These are phyloP conservation scores for Corchorus olitorius DNA, from an alignment of 345 rosid genomes.

Conservation along the genomic window DNA sequence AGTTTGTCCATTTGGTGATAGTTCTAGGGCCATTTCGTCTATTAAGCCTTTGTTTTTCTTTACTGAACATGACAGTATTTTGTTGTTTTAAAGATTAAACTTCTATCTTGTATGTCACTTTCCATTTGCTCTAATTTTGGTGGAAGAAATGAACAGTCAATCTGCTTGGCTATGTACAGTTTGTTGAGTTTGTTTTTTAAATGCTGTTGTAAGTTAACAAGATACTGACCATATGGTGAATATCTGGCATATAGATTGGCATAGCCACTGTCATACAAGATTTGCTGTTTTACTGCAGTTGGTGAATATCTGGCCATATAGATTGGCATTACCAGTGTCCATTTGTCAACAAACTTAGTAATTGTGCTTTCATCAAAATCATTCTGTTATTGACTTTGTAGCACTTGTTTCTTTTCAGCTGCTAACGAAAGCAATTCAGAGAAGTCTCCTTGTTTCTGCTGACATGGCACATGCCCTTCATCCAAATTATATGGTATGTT, in stretches of 20 bases:
- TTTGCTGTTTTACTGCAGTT: not conserved
- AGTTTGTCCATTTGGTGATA: too few species aligned
- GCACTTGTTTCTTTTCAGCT: conserved; percentile 44
- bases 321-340: not conserved
- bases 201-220: not conserved
- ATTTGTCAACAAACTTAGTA: not conserved
- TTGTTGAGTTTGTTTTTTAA: not conserved
- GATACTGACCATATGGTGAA: not conserved
- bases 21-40: too few species aligned
- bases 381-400: not conserved
- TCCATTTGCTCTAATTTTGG: not conserved
- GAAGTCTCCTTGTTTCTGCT: conserved; percentile 87
- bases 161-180: not conserved
- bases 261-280: not conserved
- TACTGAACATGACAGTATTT: not conserved
- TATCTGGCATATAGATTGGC: not conserved
- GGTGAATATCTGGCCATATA: not conserved
- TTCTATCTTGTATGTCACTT: not conserved
- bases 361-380: conserved; percentile 4
- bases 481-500: conserved; percentile 80
- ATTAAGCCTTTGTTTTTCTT: too few species aligned
- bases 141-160: not conserved
- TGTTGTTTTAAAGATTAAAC: not conserved
- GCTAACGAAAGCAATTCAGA: conserved; percentile 84
- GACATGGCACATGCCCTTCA: conserved; percentile 99